Conservation (phyloP, 352 stramenopile species). For the Phytophthora megakarya region DNA sequence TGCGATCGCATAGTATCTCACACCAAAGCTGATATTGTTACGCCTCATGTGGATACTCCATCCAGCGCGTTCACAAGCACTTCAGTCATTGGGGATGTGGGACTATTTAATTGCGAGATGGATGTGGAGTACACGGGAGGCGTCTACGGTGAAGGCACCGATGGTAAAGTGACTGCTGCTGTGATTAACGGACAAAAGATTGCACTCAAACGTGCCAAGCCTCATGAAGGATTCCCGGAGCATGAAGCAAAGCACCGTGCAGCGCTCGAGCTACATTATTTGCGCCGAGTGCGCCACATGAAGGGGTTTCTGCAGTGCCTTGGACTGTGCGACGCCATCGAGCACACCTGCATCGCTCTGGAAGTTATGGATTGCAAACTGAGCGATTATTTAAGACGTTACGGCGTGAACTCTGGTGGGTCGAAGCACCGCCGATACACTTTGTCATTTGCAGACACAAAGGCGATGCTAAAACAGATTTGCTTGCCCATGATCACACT, state of each 20-base stretch:
- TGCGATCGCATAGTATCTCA: slow-evolving; percentile 14
- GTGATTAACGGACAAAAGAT: slow-evolving; percentile 83
- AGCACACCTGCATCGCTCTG: slow-evolving; percentile 85
- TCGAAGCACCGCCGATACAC: slow-evolving; percentile 64
- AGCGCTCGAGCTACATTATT: slow-evolving; percentile 79
- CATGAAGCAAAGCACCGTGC: slow-evolving; percentile 83
- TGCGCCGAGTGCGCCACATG: slow-evolving; percentile 76
- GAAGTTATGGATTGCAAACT: slow-evolving; percentile 91
- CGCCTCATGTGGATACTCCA: slow-evolving; percentile 11
- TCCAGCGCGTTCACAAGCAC: slow-evolving; percentile 69
- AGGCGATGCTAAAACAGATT: slow-evolving; percentile 74
- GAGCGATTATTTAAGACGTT: slow-evolving; percentile 81
- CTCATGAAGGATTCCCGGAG: slow-evolving; percentile 72
- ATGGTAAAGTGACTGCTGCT: slow-evolving; percentile 77
- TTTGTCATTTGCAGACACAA: slow-evolving; percentile 57
- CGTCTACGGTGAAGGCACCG: slow-evolving; percentile 84
- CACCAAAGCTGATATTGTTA: slow-evolving; percentile 2
- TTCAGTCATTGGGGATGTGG: slow-evolving; percentile 84
- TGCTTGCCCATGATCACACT: slow-evolving; percentile 77
- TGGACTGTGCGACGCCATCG: slow-evolving; percentile 79
- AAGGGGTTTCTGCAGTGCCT: slow-evolving; percentile 84
- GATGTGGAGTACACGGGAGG: slow-evolving; percentile 85
- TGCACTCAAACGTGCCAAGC: slow-evolving; percentile 82
- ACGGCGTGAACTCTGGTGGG: slow-evolving; percentile 48
- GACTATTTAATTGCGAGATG: slow-evolving; percentile 81